Evolutionary conservation across 306 rosid species (phyloP).

Genomic region (Acacia crassicarpa): DNA sequence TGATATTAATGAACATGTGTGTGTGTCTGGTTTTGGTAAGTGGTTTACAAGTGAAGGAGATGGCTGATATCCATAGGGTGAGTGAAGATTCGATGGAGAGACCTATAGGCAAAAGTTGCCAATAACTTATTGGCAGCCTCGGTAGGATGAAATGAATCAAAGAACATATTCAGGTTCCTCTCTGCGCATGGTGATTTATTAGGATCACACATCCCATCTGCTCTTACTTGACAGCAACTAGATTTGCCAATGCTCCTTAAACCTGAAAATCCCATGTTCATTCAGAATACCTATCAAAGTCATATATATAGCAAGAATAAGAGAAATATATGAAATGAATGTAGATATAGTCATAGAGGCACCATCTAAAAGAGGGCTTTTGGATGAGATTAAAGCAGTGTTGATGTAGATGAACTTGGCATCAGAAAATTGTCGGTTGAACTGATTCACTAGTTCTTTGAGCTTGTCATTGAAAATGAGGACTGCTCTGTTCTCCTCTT

Average conservation of each 20-base stretch:
- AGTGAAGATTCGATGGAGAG: constrained; percentile 13
- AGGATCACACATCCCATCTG: constrained; percentile 29
- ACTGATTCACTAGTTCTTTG: constrained; percentile 30
- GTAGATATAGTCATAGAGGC: not conserved
- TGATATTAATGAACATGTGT: not conserved
- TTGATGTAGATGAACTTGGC: constrained; percentile 41
- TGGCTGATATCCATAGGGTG: constrained; percentile 39
- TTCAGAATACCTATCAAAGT: not conserved
- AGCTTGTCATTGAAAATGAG: constrained; percentile 46
- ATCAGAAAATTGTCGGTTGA: constrained; percentile 32
- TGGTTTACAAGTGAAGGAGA: constrained; percentile 21
- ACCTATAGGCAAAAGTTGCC: constrained; percentile 24
- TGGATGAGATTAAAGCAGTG: not conserved
- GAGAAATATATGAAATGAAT: not conserved
- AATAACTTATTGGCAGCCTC: constrained; percentile 18
- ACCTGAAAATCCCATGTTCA: constrained; percentile 11
- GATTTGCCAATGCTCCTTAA: not conserved
- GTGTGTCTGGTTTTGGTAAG: not conserved
- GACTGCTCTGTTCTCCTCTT: constrained; percentile 30
- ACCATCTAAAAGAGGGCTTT: not conserved
- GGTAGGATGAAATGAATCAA: constrained; percentile 48
- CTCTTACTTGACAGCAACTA: constrained; percentile 36
- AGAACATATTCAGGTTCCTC: constrained; percentile 27
- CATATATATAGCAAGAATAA: not conserved
- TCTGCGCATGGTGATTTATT: constrained; percentile 24